Base-by-base conservation (phyloP, 2,329 filamentous ascomycete genomes). In the Rhynchosporium graminicola region DNA sequence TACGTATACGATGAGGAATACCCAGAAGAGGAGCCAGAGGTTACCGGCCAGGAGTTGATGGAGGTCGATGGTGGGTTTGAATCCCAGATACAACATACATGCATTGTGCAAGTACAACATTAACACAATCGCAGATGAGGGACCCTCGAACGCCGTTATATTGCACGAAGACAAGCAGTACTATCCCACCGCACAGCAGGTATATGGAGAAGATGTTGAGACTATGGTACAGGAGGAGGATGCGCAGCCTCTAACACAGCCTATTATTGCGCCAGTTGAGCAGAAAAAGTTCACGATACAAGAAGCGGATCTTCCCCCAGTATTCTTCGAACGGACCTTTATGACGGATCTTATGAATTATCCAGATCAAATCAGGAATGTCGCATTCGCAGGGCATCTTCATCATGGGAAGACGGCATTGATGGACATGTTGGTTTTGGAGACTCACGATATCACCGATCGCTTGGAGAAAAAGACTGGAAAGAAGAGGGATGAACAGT, bases 141-240 rank as follows among this genome's bases (percentile, higher is more conserved):
- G 90, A 13, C 91, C 94, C 3, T 97, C 93, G 4, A 99, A 98
- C 76, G 94, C 95, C 57, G 92, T 99, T n/a, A 85, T 99, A 62
- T 84, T 99, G 51, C 95, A 99, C 78, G 95, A 99, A 81, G 95
- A 99, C 79, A 99, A 99, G 77, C 95, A 98, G 76, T 99, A 99
- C 77, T 99, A 99, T 75, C 95, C 95, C 36, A 97, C 93, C n/a
- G 95, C 95, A 61, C 88, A 94, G 74, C 95, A 99, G 76, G 88
- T 97, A 47, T 99, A 98, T 75, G 95, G 95, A 58, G 84, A 87
- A 70, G 93, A 95, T 77, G 95, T 99, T 71, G 95, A 99, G 78
- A 95, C 94, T 1, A 80, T 97, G 76, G 94, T 99, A 43, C 91
- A 98, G 74, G 95, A 99, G 77, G 95, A 98, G 79, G 95, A 99